A percentile compares a stretch with the other conserved stretches of the same genome.
Evolutionary conservation across 306 rosid genomes (phyloP).

Genomic region (Luffa aegyptiaca): DNA sequence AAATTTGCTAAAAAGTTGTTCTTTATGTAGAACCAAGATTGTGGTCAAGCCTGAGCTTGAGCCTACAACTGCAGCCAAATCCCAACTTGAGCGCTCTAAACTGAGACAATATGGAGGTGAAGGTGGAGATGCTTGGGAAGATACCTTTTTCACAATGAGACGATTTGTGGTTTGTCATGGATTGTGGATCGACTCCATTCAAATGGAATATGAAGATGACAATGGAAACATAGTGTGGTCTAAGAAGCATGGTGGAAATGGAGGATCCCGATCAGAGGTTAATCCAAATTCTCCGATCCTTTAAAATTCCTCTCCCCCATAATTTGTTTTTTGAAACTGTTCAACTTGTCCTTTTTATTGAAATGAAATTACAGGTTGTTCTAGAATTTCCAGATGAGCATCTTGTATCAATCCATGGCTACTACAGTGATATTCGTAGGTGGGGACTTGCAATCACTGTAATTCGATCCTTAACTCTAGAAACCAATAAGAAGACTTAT

Average conservation of each 20-base stretch:
- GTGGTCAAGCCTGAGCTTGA: not conserved
- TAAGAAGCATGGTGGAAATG: not conserved
- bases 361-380: not conserved
- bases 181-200: not conserved
- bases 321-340: not conserved
- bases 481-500: not conserved
- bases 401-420: not conserved
- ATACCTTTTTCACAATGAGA: not conserved
- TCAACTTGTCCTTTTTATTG: not conserved
- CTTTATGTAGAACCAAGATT: not conserved
- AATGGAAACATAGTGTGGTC: not conserved
- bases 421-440: not conserved
- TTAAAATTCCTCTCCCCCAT: not conserved
- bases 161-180: not conserved
- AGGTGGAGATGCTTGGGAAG: not conserved
- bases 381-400: not conserved
- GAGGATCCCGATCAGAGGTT: constrained; percentile 4
- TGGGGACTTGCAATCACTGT: not conserved
- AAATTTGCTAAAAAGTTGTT: no score
- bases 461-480: not conserved
- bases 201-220: not conserved
- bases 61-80: not conserved
- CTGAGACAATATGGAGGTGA: not conserved
- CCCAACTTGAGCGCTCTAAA: not conserved
- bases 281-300: not conserved